Base-by-base conservation (phyloP, 352 stramenopile species). In the Phytophthora nicotianae region DNA sequence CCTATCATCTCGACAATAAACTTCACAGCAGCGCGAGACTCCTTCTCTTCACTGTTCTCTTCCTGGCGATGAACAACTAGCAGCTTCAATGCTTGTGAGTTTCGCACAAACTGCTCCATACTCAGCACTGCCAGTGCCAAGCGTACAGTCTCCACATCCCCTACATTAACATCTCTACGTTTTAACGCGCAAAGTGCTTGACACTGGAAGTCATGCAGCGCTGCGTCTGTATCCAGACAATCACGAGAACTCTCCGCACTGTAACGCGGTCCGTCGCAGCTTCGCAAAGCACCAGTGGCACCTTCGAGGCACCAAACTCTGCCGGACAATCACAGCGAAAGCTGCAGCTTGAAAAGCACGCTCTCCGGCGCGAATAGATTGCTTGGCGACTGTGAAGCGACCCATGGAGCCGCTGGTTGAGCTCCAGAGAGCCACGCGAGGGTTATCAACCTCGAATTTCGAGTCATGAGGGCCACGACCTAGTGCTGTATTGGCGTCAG, bases 261-360 rank as follows among this genome's bases (percentile, higher is more conserved):
- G 75, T 1, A 88, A 62, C 19, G 74, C 79, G 55, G 79, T 86
- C 46, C 72, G 72, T 1, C 49, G 51, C 5, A 90, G 67, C 40
- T 21, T 21, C 11, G 6, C 8, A 43, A 91, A 88, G 75, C 79
- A 89, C 79, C 79, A 89, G 58, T 89, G 82, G 54, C 82, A 91
- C 35, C 61, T 66, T 43, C 51, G 49, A 26, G n/a, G 21, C 2
- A 32, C 58, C 23, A 75, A 47, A 19, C 43, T 57, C 29, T 91
- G 65, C 2, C 64, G 50, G 3, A 88, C 58, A 38, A 86, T 50
- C 10, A 83, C 74, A 10, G 82, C 79, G 48, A 91, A 91, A 11
- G 76, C 77, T 38, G 71, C 62, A 24, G 82, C 72, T 48, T 71
- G 56, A 19, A 89, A 48, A 0, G 58, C 75, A 49, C 51, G 61